A percentile compares a stretch with the other conserved stretches of the same genome.
Conservation (phyloP, 495 filamentous ascomycete genomes). For the Geoglossum glabrum region DNA sequence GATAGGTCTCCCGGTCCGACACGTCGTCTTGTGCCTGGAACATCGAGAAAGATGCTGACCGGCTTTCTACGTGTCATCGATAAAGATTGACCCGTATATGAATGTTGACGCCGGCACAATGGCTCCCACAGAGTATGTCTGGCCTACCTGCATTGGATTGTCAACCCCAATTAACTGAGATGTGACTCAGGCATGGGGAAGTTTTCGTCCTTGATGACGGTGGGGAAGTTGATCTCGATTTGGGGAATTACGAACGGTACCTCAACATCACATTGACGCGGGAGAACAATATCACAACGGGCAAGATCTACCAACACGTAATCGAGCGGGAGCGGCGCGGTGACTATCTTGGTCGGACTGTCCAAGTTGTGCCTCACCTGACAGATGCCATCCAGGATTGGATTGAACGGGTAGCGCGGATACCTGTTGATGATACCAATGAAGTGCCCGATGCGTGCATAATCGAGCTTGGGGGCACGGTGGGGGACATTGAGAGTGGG, state of each 20-base stretch:
- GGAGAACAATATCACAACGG: constrained; percentile 87
- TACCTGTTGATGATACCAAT: constrained; percentile 71
- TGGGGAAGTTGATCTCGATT: constrained; percentile 75
- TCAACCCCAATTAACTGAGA: constrained; percentile 7
- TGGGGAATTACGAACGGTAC: constrained; percentile 90
- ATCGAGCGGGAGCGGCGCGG: constrained; percentile 61
- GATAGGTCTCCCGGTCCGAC: constrained; percentile 22
- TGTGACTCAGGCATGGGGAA: constrained; percentile 39
- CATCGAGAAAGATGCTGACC: constrained; percentile 12
- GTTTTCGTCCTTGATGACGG: constrained; percentile 57
- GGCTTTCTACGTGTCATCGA: constrained; percentile 31
- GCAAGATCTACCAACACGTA: constrained; percentile 82
- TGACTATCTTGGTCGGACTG: constrained; percentile 78
- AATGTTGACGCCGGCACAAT: constrained; percentile 74
- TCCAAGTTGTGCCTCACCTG: constrained; percentile 84
- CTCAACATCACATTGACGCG: constrained; percentile 48
- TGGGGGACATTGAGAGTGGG: constrained; percentile 79
- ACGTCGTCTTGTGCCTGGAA: background rate
- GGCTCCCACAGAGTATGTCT: constrained; percentile 53
- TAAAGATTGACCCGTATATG: constrained; percentile 73
- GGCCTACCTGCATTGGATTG: background rate
- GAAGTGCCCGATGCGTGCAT: constrained; percentile 86
- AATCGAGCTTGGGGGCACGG: constrained; percentile 57
- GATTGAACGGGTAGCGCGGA: constrained; percentile 69
- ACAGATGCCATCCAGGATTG: constrained; percentile 83